A percentile compares a stretch with the other conserved stretches of the same genome.
Conservation (phyloP, 2,329 filamentous ascomycete species). For the Apiospora pterosperma region DNA sequence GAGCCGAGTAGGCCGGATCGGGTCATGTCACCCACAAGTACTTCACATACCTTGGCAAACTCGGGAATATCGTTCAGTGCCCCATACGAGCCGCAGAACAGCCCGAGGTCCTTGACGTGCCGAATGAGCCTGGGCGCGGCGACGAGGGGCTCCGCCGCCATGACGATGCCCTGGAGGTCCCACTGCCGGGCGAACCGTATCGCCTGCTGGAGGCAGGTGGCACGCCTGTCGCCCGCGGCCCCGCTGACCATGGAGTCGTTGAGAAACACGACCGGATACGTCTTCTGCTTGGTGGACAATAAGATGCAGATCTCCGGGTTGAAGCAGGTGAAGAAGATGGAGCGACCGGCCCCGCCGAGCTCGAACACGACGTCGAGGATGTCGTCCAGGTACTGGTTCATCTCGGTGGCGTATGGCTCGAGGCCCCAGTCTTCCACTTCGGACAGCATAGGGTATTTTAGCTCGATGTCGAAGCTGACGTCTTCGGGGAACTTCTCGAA, state of each 20-base stretch:
- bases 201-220: slow-evolving; percentile 32
- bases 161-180: slow-evolving; percentile 33
- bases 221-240: slow-evolving; percentile 28
- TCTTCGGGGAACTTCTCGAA: slow-evolving; percentile 29
- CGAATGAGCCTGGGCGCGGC: slow-evolving; percentile 7
- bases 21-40: neutral
- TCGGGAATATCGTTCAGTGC: slow-evolving; percentile 8
- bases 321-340: slow-evolving; percentile 30
- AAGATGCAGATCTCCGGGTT: slow-evolving; percentile 33
- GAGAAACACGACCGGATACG: slow-evolving; percentile 31
- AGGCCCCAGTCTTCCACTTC: slow-evolving; percentile 32
- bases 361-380: slow-evolving; percentile 31
- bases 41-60: slow-evolving; percentile 7
- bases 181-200: slow-evolving; percentile 34
- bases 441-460: slow-evolving; percentile 38
- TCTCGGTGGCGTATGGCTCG: slow-evolving; percentile 31
- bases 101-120: slow-evolving; percentile 4
- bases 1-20: too few species aligned
- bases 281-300: slow-evolving; percentile 26
- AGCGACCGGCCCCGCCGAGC: slow-evolving; percentile 17
- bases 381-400: slow-evolving; percentile 29
- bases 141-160: slow-evolving; percentile 32
- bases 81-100: slow-evolving; percentile 9
- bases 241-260: slow-evolving; percentile 20
- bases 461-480: slow-evolving; percentile 37